Evolutionary conservation across 495 filamentous ascomycete genomes (phyloP), one percentile per base, ranked within the genome.

Genomic region (Staphylotrichum longicolle): DNA sequence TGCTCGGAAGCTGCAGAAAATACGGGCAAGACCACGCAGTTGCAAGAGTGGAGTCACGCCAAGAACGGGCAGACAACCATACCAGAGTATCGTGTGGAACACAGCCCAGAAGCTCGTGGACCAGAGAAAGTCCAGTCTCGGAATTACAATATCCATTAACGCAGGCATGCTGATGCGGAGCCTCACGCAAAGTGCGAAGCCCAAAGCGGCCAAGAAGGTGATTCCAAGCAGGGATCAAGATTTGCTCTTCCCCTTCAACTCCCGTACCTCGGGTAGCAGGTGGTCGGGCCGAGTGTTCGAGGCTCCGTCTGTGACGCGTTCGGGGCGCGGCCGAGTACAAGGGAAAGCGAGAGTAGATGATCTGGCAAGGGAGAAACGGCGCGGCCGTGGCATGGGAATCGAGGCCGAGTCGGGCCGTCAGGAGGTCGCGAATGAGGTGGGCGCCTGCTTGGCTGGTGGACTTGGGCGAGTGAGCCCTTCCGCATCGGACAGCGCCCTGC

Each of bases 61-160:
- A 10, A 9, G 5, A n/a, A 32, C 41, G 34, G 58, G 33, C 5
- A 47, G 27, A 35, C 15, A 54, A 65, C 48, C 62, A 72, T 73
- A 82, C 78, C 78, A 80, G 41, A 81, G 63, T 50, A 74, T 59
- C 54, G 66, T 72, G 63, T 80, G 79, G 12, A 74, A 59, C 42
- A 63, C 52, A 7, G 60, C 57, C 74, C 74, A 76, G 46, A 70
- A 69, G 12, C 51, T 67, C 37, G 70, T 60, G 47, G 70, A 76
- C 69, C 70, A 73, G 68, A 76, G 63, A 48, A 79, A 74, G 51
- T 72, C 67, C 64, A 76, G 61, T 33, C 57, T 60, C 39, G 74
- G 77, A 63, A 74, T 66, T 58, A 66, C 46, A 50, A 78, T 60
- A 65, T 70, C 72, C 67, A 73, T 68, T 62, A 75, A 51, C 40